Conservation (phyloP, 1,284 basidiomycete genomes). For the Pisolithus thermaeus region DNA sequence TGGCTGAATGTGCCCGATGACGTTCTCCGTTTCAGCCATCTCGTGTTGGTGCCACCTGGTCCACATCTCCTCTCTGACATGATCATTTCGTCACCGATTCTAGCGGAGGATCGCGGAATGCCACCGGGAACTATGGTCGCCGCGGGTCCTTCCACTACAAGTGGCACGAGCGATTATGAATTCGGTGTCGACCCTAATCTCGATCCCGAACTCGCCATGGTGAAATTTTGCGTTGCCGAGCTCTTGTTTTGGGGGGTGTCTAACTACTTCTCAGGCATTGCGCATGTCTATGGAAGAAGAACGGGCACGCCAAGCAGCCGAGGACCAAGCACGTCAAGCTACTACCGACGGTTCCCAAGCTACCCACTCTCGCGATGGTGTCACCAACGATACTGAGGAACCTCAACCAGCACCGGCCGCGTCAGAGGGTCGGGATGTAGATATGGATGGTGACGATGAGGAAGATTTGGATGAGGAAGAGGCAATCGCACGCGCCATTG, state of each 20-base stretch:
- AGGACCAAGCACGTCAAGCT: constrained; percentile 31
- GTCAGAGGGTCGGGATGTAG: constrained; percentile 43
- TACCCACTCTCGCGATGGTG: constrained; percentile 23
- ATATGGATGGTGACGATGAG: constrained; percentile 35
- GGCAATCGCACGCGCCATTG: constrained; percentile 51
- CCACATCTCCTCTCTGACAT: constrained; percentile 80
- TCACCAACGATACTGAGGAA: constrained; percentile 54
- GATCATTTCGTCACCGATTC: constrained; percentile 76
- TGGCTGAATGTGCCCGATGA: constrained; percentile 3
- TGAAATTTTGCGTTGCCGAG: constrained; percentile 27
- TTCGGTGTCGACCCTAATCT: constrained; percentile 92
- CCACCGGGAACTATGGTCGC: constrained; percentile 56
- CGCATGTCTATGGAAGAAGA: constrained; percentile 99
- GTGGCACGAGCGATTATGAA: constrained; percentile 61
- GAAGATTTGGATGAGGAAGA: constrained; percentile 51
- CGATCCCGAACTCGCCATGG: constrained; percentile 98
- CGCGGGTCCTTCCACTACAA: constrained; percentile 41
- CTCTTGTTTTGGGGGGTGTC: neutral
- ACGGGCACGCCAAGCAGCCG: constrained; percentile 80
- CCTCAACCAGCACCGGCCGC: constrained; percentile 59
- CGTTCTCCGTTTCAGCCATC: constrained; percentile 54
- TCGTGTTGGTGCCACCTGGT: constrained; percentile 77
- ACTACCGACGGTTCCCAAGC: constrained; percentile 27
- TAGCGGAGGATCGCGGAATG: constrained; percentile 75
- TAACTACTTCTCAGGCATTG: constrained; percentile 58